These are phyloP conservation scores for Corylus heterophylla DNA, from an alignment of 306 rosid species.

Conservation along the genomic window DNA sequence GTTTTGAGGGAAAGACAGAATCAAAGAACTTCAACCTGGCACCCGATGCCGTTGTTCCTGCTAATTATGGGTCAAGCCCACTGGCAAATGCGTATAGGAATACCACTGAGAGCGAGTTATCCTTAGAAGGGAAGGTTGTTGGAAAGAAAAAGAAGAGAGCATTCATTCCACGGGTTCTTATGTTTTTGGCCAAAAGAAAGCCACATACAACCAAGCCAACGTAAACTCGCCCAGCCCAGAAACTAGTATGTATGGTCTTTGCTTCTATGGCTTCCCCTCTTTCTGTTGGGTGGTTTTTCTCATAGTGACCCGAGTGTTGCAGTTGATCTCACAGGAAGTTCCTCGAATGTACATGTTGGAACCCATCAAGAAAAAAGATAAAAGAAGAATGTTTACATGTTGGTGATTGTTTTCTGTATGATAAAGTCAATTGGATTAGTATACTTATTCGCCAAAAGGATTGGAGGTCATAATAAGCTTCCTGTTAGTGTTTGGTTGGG, in stretches of 20 bases:
- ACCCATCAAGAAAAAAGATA: slow-evolving; percentile 9
- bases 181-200: slow-evolving; percentile 80
- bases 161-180: slow-evolving; percentile 75
- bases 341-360: slow-evolving; percentile 40
- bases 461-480: slow-evolving; percentile 36
- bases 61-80: slow-evolving; percentile 51
- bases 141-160: slow-evolving; percentile 81
- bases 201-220: slow-evolving; percentile 50
- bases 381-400: slow-evolving; percentile 23
- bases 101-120: slow-evolving; percentile 41
- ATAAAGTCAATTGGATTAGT: slow-evolving; percentile 39
- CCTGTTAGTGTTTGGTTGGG: slow-evolving; percentile 32
- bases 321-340: slow-evolving; percentile 18
- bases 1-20: slow-evolving; percentile 65
- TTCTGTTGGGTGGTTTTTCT: slow-evolving; percentile 29
- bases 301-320: slow-evolving; percentile 24
- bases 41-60: slow-evolving; percentile 31
- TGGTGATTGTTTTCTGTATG: slow-evolving; percentile 48
- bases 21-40: slow-evolving; percentile 33
- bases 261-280: slow-evolving; percentile 33
- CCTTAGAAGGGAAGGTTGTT: slow-evolving; percentile 50
- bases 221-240: slow-evolving; percentile 28
- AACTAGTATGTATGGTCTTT: slow-evolving; percentile 22
- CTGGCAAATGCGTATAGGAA: slow-evolving; percentile 29
- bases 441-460: slow-evolving; percentile 34